phyloP scores from a whole-genome alignment of 352 stramenopile species.

The Globisporangium parvum region DNA sequence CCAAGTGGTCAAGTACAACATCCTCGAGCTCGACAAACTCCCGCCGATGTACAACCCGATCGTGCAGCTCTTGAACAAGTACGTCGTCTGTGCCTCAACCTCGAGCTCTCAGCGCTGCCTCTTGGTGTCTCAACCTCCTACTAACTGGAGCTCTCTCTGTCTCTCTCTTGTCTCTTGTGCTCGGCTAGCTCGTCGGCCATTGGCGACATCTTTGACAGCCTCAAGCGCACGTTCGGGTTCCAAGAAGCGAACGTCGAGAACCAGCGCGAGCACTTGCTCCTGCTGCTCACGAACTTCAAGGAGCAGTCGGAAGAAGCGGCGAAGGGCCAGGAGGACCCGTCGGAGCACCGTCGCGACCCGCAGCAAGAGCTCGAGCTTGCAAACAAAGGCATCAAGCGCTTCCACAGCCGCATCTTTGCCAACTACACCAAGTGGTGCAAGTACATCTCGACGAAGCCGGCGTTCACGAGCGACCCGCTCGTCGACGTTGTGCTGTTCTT shows the following conservation, averaged over 20 bases:
- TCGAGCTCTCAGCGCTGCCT: background rate
- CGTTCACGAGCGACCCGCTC: constrained; percentile 70
- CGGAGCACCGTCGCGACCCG: constrained; percentile 45
- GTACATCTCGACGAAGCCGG: constrained; percentile 75
- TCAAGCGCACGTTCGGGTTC: constrained; percentile 95
- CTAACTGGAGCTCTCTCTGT: constrained; percentile 7
- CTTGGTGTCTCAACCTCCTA: background rate
- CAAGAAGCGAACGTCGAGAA: constrained; percentile 85
- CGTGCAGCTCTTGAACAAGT: constrained; percentile 48
- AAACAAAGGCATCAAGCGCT: constrained; percentile 70
- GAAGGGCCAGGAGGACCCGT: constrained; percentile 25
- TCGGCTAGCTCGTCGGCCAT: constrained; percentile 30
- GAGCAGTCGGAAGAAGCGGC: constrained; percentile 55
- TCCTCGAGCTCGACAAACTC: constrained; percentile 61
- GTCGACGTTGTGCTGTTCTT: constrained; percentile 83
- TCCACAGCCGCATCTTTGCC: constrained; percentile 69
- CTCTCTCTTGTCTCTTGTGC: constrained; percentile 1
- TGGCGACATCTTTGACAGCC: constrained; percentile 86
- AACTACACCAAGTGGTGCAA: constrained; percentile 90
- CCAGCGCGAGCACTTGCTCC: constrained; percentile 72
- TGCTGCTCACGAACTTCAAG: constrained; percentile 82
- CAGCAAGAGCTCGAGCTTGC: constrained; percentile 67
- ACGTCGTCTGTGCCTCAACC: constrained; percentile 11
- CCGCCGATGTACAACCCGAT: constrained; percentile 62
- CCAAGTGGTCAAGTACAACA: constrained; percentile 58